Evolutionary conservation across 1,139 yeast species (phyloP).

Genomic region (Candida anutae): DNA sequence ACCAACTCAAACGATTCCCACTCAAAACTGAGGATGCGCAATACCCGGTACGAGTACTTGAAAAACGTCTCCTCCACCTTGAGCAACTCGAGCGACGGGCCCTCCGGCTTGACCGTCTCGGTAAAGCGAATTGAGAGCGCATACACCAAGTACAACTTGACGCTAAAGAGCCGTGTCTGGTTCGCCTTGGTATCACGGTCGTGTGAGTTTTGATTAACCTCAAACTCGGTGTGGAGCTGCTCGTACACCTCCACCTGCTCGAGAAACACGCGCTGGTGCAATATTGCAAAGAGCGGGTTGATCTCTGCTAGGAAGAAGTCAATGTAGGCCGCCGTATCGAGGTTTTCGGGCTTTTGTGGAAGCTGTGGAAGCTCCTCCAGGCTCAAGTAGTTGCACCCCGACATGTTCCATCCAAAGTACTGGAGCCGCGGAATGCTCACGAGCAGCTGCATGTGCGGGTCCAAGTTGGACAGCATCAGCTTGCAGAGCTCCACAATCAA

Average conservation of each 20-base stretch:
- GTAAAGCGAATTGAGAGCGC: slow-evolving; percentile 47
- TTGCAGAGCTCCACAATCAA: slow-evolving; percentile 40
- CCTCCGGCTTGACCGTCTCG: slow-evolving; percentile 36
- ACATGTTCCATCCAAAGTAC: slow-evolving; percentile 61
- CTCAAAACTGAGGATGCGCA: slow-evolving; percentile 47
- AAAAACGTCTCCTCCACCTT: slow-evolving; percentile 46
- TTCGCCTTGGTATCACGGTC: slow-evolving; percentile 15
- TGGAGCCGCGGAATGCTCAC: slow-evolving; percentile 49
- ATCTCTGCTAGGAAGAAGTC: slow-evolving; percentile 42
- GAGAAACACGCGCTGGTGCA: slow-evolving; percentile 49
- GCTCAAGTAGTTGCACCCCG: slow-evolving; percentile 45
- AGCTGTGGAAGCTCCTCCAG: slow-evolving; percentile 31
- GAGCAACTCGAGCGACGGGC: slow-evolving; percentile 23
- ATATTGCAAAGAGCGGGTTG: slow-evolving; percentile 46
- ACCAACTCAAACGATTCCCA: slow-evolving; percentile 64
- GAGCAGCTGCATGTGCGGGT: slow-evolving; percentile 27
- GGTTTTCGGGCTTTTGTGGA: slow-evolving; percentile 15
- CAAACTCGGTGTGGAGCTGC: slow-evolving; percentile 7
- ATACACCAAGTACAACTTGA: slow-evolving; percentile 42
- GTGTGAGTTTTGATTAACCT: slow-evolving; percentile 5
- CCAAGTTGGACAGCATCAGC: slow-evolving; percentile 28
- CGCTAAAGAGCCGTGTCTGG: slow-evolving; percentile 41
- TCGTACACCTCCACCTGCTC: slow-evolving; percentile 41
- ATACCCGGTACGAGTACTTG: slow-evolving; percentile 40
- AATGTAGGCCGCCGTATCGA: slow-evolving; percentile 15